Conservation (phyloP, 2,329 filamentous ascomycete species). For the Knufia petricola region DNA sequence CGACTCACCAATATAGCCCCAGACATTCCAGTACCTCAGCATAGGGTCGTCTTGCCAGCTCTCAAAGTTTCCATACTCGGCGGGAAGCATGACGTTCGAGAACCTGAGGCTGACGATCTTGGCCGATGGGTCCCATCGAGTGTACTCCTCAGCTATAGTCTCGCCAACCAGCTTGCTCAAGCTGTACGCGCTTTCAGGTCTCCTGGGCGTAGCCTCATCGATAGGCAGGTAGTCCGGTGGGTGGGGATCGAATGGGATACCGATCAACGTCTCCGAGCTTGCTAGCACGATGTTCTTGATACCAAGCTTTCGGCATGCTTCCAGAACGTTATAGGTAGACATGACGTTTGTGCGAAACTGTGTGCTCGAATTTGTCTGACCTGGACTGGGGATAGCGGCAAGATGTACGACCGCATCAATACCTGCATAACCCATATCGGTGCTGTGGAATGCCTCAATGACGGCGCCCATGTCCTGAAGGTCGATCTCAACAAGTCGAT, state of each 20-base stretch:
- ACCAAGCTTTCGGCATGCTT: slow-evolving; percentile 52
- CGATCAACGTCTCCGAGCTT: slow-evolving; percentile 50
- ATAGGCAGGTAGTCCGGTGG: slow-evolving; percentile 1
- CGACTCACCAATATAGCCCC: slow-evolving; percentile 8
- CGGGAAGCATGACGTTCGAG: slow-evolving; percentile 7
- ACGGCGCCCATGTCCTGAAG: slow-evolving; percentile 47
- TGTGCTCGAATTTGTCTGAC: slow-evolving; percentile 50
- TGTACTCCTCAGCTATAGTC: slow-evolving; percentile 2
- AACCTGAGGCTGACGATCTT: slow-evolving; percentile 8
- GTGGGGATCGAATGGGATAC: slow-evolving; percentile 46
- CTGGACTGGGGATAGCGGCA: slow-evolving; percentile 48
- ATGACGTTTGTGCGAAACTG: slow-evolving; percentile 47
- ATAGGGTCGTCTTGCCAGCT: slow-evolving; percentile 7
- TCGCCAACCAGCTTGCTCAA: slow-evolving; percentile 8
- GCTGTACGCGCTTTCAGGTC: slow-evolving; percentile 7
- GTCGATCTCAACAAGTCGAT: slow-evolving; percentile 47
- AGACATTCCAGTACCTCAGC: slow-evolving; percentile 8
- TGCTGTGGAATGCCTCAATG: slow-evolving; percentile 43
- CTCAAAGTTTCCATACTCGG: slow-evolving; percentile 8
- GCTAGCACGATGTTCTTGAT: slow-evolving; percentile 55
- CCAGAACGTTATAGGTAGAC: slow-evolving; percentile 53
- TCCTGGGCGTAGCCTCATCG: background rate
- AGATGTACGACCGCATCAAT: slow-evolving; percentile 55
- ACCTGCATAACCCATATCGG: slow-evolving; percentile 45
- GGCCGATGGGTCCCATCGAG: slow-evolving; percentile 3